Base-by-base conservation (phyloP, 768 basidiomycete genomes). In the Tylopilus plumbeoviolaceoides region DNA sequence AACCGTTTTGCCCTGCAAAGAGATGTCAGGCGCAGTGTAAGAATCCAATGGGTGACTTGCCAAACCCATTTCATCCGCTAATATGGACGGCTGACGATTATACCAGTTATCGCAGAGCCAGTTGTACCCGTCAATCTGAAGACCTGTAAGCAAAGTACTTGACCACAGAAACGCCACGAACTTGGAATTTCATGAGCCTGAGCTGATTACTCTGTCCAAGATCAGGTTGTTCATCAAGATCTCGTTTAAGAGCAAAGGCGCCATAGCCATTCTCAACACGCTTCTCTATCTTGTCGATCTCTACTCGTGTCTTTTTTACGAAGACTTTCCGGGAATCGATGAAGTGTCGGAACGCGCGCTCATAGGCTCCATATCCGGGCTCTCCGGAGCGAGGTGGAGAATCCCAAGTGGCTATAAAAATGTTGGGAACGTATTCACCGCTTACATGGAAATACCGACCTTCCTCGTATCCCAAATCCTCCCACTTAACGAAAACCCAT, bases 11-110 rank as follows among this genome's bases (percentile, higher is more conserved):
- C 91, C 89, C 86, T 92, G 55, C 20, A 36, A 53, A 43, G 21
- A 20, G n/a, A 50, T 44, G 28, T 58, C 23, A 48, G 20, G 30
- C 33, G 9, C 58, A 64, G 4, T 43, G 14, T 18, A 50, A 18
- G 21, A 31, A 25, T 35, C 4, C 10, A 31, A 53, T 21, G 44
- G 36, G 39, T 21, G 25, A 64, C 75, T 47, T 67, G 91, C 92
- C 66, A 94, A 71, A 53, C 94, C 94, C 97, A 99, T 98, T 69
- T 98, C 97, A 65, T 99, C 97, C 3, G 97, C 95, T 20, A 98
- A 79, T 57, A 95, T 95, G 56, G 87, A 91, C 40, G 83, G 82
- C 56, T 91, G 91, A 40, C 75, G 78, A 57, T 80, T 84, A 85
- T 87, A 91, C 93, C 93, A 95, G 56, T 93, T 91, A 58, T 85